Evolutionary conservation across 768 basidiomycete species (phyloP), one percentile per base, ranked within the genome.

Genomic region (Boletus subcaerulescens): DNA sequence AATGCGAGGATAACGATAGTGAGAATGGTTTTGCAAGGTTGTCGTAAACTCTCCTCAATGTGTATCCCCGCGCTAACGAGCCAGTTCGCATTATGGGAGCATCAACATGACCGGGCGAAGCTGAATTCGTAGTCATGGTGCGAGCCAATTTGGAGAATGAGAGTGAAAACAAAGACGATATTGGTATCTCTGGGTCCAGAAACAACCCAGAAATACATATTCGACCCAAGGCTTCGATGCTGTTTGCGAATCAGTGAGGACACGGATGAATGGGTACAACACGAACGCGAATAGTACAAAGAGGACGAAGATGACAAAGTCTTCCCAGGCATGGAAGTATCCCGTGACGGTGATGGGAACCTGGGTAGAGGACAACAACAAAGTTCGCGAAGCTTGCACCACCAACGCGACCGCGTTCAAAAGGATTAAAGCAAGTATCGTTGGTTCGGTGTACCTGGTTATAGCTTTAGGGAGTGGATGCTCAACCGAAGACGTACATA

Each of bases 261-360:
- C 9, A 18, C 14, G 4, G 15, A 15, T 6, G 11, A 50, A 3
- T 15, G 9, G 13, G 14, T 80, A 87, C 3, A 5, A 35, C 12
- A 61, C 60, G 64, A 72, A 88, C 88, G 93, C 93, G 78, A 93
- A 98, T 62, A 91, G 62, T 53, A 86, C 72, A 72, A 98, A 98
- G 51, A 98, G 73, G 22, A 64, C 80, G 68, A 98, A 91, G 15
- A 97, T 75, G 22, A 77, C 84, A 64, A 82, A 87, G 69, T 98
- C 95, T 64, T 93, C 92, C 95, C 95, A 98, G 12, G 72, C 59
- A 54, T 86, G 83, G 72, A 98, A 97, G 74, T 89, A 98, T 8
- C 92, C 93, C 43, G 66, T 71, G n/a, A 80, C 74, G 39, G 80
- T 76, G 13, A 78, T 68, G 12, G 76, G 67, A 5, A 68, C 63